Conservation (phyloP, 2,329 filamentous ascomycete genomes). For the Colletotrichum chlorophyti region DNA sequence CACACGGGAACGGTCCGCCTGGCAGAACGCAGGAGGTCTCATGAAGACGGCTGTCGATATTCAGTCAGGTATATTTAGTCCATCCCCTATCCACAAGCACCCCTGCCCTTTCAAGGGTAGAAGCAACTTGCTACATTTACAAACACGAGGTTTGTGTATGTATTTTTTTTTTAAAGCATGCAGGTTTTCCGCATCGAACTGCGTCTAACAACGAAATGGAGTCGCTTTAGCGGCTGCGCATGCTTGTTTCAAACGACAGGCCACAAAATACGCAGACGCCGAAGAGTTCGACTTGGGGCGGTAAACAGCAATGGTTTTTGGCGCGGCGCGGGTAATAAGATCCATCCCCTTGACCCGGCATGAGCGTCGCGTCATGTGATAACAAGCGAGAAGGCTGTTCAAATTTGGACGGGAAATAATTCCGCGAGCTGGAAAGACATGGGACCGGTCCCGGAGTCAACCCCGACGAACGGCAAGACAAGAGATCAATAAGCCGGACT, state of each 20-base stretch:
- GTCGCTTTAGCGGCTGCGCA: background rate
- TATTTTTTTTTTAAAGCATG: too few species aligned
- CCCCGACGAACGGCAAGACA: too few species aligned
- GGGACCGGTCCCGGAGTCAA: too few species aligned
- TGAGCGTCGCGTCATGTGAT: conserved; percentile 24
- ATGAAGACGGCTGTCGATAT: background rate
- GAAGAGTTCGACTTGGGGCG: background rate
- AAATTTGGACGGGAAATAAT: background rate
- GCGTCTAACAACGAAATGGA: background rate
- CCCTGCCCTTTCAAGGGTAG: background rate
- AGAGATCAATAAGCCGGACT: too few species aligned
- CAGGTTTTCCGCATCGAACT: too few species aligned
- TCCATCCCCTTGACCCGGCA: conserved; percentile 23
- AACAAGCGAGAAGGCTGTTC: background rate
- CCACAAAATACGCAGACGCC: background rate
- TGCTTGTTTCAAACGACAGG: background rate
- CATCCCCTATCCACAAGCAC: too few species aligned
- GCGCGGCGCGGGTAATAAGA: conserved; percentile 9
- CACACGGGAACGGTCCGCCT: conserved; percentile 17
- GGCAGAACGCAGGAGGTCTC: conserved; percentile 4
- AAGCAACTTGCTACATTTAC: background rate
- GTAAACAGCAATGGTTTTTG: background rate
- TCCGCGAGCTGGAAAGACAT: conserved; percentile 7
- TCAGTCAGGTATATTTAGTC: too few species aligned
- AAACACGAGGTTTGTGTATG: too few species aligned